Base-by-base conservation (phyloP, 371 early-diverging fungal genomes). In the Saksenaea oblongispora region DNA sequence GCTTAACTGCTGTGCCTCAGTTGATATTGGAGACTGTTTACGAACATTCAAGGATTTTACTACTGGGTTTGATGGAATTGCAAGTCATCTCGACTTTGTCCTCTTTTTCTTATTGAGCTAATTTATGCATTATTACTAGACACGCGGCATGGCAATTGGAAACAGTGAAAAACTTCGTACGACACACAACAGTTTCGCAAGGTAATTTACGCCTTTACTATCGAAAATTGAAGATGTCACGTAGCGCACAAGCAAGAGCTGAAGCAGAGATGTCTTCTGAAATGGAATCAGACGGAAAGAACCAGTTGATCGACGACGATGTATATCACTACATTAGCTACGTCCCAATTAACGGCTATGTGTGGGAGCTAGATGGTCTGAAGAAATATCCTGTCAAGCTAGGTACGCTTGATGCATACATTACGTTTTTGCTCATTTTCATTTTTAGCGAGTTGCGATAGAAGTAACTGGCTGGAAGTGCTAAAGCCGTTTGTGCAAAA, bases 331-430 rank as follows among this genome's bases (percentile, higher is more conserved):
- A 69, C 53, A 59, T 72, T 13, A 69, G 69, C 34, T 74, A 61
- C 47, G 65, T 80, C 0, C 65, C 66, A n/a, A 17, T 63, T 27
- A 65, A 65, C 37, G 81, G 81, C 15, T 63, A 53, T 22, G 36
- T 74, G 27, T 76, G 73, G 74, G 81, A 80, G 31, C 62, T 80
- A 11, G 79, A 80, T 42, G 79, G 81, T 18, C 58, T 78, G n/a
- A 67, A 71, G 44, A 47, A 47, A 28, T 47, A 54, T 1, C 78
- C 80, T 1, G 37, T 70, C 31, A 63, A 67, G 22, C 51, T 61
- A 9, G 61, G 47, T 47, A 18, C 9, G 47, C 18, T 18, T 47
- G 22, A 22, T 4, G 47, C 18, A 47, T 5, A 18, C 9, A 18
- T 17, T 47, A 18, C 18, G 1, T 5, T 47, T 31, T 7, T 31